Base-by-base conservation (phyloP, 2,329 filamentous ascomycete species). In the Rasamsonia emersonii region DNA sequence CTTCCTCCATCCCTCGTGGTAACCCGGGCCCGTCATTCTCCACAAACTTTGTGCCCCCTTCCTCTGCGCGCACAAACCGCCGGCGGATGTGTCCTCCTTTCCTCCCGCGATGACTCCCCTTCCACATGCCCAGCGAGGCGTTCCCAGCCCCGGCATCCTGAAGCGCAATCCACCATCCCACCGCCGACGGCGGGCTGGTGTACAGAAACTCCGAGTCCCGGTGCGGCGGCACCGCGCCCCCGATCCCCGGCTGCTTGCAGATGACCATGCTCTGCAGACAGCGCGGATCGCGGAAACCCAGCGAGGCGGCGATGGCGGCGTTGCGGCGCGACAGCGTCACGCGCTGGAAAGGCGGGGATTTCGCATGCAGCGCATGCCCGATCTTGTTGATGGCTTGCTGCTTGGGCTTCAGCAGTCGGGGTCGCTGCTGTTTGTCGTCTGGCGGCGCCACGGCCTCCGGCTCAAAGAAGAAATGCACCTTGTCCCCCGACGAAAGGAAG, bases 121-220 rank as follows among this genome's bases (percentile, higher is more conserved):
- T 79, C 44, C 86, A 72, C 61, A 96, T 94, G 41, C 80, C 84
- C 50, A 98, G 59, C 49, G 88, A 94, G 2, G 86, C 91, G 57
- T 98, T 98, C 54, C 80, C 77, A 1, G 70, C 65, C 5, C 83
- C 89, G 14, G 86, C 85, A 59, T 96, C 89, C 64, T 98, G 88
- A 23, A 98, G 72, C 9, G 91, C 91, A 58, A 95, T 93, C 91
- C 91, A 98, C 65, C 89, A 96, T 0, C 91, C 91, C 2, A 96
- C 83, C 0, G 91, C 91, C 23, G 76, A 83, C 1, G 89, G 89
- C 21, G 85, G 82, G 43, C 86, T 67, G 2, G 91, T 96, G 57
- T 93, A 96, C 40, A 98, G 48, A 47, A 96, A 98, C 1, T 86
- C 88, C 43, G 76, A 85, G 59, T 96, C 89, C 62, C 94, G 88